Percentiles rank a stretch among this genome's conserved stretches.
These are phyloP conservation scores for Pseudoneurospora amorphoporcata DNA, from an alignment of 495 filamentous ascomycete genomes.

Conservation along the genomic window DNA sequence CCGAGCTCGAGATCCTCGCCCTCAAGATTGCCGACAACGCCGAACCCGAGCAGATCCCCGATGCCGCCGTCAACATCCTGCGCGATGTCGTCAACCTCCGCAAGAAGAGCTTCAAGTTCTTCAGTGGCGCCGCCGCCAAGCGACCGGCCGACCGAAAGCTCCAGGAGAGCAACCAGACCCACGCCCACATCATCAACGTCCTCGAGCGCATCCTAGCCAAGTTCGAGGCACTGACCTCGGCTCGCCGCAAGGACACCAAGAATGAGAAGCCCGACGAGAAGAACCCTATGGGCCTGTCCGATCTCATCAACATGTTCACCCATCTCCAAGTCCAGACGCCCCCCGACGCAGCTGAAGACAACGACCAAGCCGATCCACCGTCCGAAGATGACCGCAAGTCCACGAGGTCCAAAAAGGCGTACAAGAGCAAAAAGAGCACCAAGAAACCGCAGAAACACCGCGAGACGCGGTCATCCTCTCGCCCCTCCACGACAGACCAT, in stretches of 20 bases:
- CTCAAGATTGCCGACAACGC: conserved; percentile 11
- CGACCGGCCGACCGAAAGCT: conserved; percentile 7
- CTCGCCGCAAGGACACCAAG: background rate
- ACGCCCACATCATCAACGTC: conserved; percentile 18
- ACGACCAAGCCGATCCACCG: background rate
- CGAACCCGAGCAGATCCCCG: conserved; percentile 15
- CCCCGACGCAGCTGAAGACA: background rate
- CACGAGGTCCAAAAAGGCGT: background rate
- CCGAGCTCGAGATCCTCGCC: conserved; percentile 13
- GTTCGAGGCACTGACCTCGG: conserved; percentile 9
- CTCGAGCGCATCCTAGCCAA: conserved; percentile 16
- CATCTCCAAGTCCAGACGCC: conserved; percentile 13
- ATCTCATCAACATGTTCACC: conserved; percentile 22
- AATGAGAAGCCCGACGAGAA: background rate
- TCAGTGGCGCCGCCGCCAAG: conserved; percentile 4
- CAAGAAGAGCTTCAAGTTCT: conserved; percentile 18
- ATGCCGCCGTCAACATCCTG: conserved; percentile 13
- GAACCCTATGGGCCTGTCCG: background rate
- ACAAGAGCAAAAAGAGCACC: conserved; percentile 12
- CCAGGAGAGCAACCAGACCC: conserved; percentile 12
- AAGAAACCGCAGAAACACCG: conserved; percentile 12
- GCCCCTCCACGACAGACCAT: background rate
- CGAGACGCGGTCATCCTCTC: background rate
- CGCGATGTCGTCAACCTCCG: conserved; percentile 20
- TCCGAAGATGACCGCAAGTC: background rate